A percentile compares a stretch with the other conserved stretches of the same genome.
phyloP scores from a whole-genome alignment of 2,329 filamentous ascomycete genomes.

The Colletotrichum melonis region DNA sequence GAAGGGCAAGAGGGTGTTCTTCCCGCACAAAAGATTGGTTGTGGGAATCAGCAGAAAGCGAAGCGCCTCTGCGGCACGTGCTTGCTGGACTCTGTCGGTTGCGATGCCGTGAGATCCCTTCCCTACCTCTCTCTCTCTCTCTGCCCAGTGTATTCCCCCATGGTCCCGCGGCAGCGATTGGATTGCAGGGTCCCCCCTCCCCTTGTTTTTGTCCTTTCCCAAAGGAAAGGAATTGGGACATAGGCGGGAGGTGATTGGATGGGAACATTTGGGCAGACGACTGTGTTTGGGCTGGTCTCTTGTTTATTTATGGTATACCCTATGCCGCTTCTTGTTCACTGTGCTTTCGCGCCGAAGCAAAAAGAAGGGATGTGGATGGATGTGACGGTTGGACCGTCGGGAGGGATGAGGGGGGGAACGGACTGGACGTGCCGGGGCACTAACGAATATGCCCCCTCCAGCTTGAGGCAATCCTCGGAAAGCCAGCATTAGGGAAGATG shows the following conservation, averaged over 20 bases:
- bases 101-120: background rate
- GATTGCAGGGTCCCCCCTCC: background rate
- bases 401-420: constrained; percentile 8
- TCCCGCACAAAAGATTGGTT: constrained; percentile 11
- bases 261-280: background rate
- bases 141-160: too few relatives aligned
- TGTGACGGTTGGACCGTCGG: background rate
- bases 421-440: constrained; percentile 27
- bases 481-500: background rate
- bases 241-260: background rate
- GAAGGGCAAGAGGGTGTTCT: background rate
- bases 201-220: background rate
- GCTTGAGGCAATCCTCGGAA: background rate
- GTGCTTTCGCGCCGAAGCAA: background rate
- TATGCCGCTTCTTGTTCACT: background rate
- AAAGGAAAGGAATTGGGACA: background rate
- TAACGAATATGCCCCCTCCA: background rate
- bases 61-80: constrained; percentile 26
- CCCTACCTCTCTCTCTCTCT: too few relatives aligned
- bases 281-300: background rate
- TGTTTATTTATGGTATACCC: constrained; percentile 10
- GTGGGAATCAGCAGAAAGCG: background rate
- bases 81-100: background rate
- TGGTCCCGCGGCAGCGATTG: constrained; percentile 17
- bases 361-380: constrained; percentile 8